A percentile compares a stretch with the other conserved stretches of the same genome.
These are phyloP conservation scores for Tuber indicum DNA, from an alignment of 495 filamentous ascomycete genomes.

Conservation along the genomic window DNA sequence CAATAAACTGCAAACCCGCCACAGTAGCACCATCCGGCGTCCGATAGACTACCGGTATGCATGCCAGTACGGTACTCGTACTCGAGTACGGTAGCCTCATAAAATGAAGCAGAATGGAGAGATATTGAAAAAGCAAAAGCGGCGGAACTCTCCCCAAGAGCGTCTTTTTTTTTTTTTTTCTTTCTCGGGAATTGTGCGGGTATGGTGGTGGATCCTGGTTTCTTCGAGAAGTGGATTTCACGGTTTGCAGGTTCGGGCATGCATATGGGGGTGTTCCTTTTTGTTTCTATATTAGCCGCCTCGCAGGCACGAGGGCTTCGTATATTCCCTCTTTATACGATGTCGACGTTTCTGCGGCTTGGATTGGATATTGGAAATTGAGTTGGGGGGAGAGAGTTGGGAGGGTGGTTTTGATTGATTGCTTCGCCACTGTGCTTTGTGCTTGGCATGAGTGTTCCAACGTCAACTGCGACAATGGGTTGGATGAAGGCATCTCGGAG, in stretches of 20 bases:
- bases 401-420: not conserved
- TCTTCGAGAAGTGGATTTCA: not conserved
- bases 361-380: not conserved
- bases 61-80: not conserved
- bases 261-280: not conserved
- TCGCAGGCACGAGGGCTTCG: not conserved
- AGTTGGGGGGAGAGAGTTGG: not conserved
- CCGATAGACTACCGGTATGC: not conserved
- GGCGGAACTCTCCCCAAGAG: not conserved
- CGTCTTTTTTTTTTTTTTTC: not conserved
- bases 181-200: not conserved
- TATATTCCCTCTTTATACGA: not conserved
- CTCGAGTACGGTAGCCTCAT: not conserved
- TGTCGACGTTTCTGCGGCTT: not conserved
- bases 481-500: not conserved
- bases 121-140: not conserved
- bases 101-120: not conserved
- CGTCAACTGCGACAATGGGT: not conserved
- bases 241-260: not conserved
- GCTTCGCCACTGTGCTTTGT: not conserved
- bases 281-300: not conserved
- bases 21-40: not conserved
- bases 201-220: not conserved
- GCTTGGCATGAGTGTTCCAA: not conserved
- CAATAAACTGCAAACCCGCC: not conserved